Evolutionary conservation across 176 grass and related monocot genomes (phyloP).

Genomic region (Guadua angustifolia): DNA sequence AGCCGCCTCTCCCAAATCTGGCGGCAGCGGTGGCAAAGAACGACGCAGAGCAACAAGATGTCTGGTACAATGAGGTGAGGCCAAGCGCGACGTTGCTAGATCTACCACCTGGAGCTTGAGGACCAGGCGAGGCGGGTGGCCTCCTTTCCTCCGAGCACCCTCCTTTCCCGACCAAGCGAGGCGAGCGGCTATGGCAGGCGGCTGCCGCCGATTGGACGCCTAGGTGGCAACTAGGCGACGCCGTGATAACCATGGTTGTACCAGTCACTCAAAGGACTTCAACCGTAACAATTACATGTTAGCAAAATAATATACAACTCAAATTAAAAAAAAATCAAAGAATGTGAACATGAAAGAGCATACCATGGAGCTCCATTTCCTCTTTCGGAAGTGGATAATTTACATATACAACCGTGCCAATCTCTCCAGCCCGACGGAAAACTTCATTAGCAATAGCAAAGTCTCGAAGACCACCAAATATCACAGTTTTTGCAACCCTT

Average conservation of each 20-base stretch:
- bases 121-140: too few species aligned
- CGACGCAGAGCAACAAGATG: too few species aligned
- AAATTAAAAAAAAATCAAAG: neutral
- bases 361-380: conserved; percentile 81
- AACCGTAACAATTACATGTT: conserved; percentile 16
- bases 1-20: too few species aligned
- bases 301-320: conserved; percentile 14
- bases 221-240: too few species aligned
- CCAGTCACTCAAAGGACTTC: conserved; percentile 18
- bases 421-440: conserved; percentile 71
- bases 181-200: too few species aligned
- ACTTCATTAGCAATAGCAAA: conserved; percentile 72
- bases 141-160: too few species aligned
- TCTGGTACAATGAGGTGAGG: too few species aligned
- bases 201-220: too few species aligned
- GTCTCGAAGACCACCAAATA: conserved; percentile 76
- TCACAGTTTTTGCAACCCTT: conserved; percentile 91
- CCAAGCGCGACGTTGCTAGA: too few species aligned
- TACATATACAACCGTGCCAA: conserved; percentile 74
- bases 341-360: conserved; percentile 18
- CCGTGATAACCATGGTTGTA: neutral
- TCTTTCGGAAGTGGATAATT: conserved; percentile 81
- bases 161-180: too few species aligned
- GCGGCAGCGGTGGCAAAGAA: too few species aligned
- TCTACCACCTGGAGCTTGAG: too few species aligned